Conservation (phyloP, 2,329 filamentous ascomycete genomes). For the Beauveria rudraprayagi region DNA sequence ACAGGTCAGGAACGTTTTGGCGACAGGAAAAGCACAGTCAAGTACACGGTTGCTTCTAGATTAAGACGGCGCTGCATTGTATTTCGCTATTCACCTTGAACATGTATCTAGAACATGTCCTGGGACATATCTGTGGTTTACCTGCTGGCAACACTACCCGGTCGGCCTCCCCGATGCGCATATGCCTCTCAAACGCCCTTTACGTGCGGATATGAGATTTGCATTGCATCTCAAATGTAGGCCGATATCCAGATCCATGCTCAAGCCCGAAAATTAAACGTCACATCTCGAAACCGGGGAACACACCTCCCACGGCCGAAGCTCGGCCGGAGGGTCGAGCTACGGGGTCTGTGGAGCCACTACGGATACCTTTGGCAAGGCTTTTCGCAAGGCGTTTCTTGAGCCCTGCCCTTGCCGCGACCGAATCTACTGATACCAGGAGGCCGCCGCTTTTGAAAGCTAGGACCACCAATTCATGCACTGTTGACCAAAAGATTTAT, state of each 20-base stretch:
- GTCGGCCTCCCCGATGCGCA: constrained; percentile 1
- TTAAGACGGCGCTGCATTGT: neutral
- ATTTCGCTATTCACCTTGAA: neutral
- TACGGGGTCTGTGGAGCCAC: neutral
- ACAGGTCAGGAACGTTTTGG: neutral
- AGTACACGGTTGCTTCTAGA: neutral
- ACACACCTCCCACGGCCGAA: neutral
- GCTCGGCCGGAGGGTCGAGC: neutral
- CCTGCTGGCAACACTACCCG: neutral
- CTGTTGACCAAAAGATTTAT: neutral
- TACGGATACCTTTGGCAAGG: neutral
- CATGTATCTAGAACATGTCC: neutral
- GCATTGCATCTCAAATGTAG: neutral
- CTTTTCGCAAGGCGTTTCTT: constrained; percentile 10
- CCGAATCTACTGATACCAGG: neutral
- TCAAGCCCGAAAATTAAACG: neutral
- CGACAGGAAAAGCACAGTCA: neutral
- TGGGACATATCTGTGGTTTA: neutral
- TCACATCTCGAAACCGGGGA: neutral
- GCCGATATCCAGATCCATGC: neutral
- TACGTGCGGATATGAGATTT: neutral
- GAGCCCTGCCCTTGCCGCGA: neutral
- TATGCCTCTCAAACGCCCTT: neutral
- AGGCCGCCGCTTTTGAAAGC: neutral
- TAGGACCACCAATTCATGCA: neutral